Base-by-base conservation (phyloP, 2,329 filamentous ascomycete species). In the Parastagonospora avenae region DNA sequence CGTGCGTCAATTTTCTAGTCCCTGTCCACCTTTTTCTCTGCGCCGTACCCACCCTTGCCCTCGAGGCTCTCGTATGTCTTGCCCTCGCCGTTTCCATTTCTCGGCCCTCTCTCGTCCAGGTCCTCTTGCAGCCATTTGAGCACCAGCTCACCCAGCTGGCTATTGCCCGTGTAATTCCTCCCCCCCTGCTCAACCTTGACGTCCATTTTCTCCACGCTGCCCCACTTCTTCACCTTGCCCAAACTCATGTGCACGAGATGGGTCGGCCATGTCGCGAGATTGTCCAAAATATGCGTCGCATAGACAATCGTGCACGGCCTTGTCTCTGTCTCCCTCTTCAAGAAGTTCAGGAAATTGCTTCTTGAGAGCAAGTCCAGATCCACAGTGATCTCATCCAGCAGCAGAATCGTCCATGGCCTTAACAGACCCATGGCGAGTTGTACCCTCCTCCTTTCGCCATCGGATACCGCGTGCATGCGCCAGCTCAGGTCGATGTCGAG, bases 361-460 rank as follows among this genome's bases (percentile, higher is more conserved):
- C 94, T 84, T 48, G 85, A 90, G 53, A 97, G 82, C 50, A 99
- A 82, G 74, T 99, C 94, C 54, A 99, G 79, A 73, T 99, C 94
- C 8, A 99, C 94, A 1, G 94, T 99, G 73, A 97, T 96, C 74
- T 97, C 93, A 71, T 99, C 94, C 35, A 99, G 82, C 46, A 99
- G 80, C 27, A 99, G 79, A 3, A 99, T 88, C 9, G 85, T 87
- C 94, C 94, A 99, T 1, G 94, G 94, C 2, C 93, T 82, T 38
- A 99, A 76, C 8, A 99, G 80, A 0, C 94, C 94, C 94, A 99
- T 99, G 54, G 92, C 92, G 7, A 99, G 82, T 79, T 99, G 94
- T 5, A 99, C 94, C 14, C 94, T 83, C 12, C 94, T 82, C 12
- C 94, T 79, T 79, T 99, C 94, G 44, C 94, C 94, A 68, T 99